Percentiles rank a stretch among this genome's conserved stretches.
Evolutionary conservation across 305 asterid genomes (phyloP).

Genomic region (Solanum hybrid): DNA sequence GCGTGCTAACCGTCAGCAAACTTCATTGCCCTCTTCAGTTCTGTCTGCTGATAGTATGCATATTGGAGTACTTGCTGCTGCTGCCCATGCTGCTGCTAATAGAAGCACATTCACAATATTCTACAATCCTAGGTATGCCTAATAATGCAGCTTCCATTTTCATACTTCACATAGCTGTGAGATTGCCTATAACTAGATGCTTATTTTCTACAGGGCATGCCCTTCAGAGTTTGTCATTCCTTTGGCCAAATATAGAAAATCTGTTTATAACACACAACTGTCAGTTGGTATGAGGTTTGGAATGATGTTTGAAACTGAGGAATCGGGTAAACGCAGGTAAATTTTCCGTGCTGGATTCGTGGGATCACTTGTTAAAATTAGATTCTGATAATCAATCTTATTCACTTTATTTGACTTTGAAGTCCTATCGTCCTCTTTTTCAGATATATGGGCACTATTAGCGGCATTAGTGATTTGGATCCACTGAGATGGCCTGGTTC

Average conservation of each 20-base stretch:
- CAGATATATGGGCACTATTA: conserved; percentile 86
- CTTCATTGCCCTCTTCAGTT: conserved; percentile 73
- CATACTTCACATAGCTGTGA: not conserved
- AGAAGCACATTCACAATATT: conserved; percentile 69
- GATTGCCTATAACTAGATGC: not conserved
- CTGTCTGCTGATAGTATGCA: conserved; percentile 96
- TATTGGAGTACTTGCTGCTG: conserved; percentile 91
- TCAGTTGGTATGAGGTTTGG: conserved; percentile 90
- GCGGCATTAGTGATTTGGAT: conserved; percentile 64
- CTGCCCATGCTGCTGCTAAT: conserved; percentile 92
- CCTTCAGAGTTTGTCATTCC: conserved; percentile 88
- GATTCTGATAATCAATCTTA: not conserved
- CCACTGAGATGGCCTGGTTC: conserved; percentile 93
- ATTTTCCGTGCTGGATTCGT: not conserved
- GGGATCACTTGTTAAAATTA: not conserved
- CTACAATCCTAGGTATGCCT: conserved; percentile 79
- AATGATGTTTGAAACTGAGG: conserved; percentile 95
- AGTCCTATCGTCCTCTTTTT: not conserved
- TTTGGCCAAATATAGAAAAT: conserved; percentile 54
- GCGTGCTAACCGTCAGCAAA: conserved; percentile 84
- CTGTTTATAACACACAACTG: conserved; percentile 62
- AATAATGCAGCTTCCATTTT: not conserved
- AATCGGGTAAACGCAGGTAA: conserved; percentile 79
- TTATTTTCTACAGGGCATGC: conserved; percentile 53
- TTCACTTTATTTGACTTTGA: not conserved